phyloP scores from a whole-genome alignment of 805 yeast genomes.

The Starmerella bacillaris region DNA sequence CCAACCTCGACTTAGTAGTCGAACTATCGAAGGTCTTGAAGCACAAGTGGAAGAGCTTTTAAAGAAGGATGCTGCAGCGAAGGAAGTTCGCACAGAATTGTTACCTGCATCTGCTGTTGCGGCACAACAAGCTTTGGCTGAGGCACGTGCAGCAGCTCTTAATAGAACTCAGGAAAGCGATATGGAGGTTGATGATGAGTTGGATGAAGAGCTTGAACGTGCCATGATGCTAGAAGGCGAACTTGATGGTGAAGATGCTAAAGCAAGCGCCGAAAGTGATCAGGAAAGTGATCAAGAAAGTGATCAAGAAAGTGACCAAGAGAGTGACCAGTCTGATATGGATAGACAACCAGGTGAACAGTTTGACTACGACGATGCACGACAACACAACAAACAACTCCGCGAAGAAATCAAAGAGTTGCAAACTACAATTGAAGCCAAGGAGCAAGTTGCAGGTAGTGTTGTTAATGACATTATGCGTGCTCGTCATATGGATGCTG shows the following conservation, averaged over 20 bases:
- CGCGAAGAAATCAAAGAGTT: slow-evolving; percentile 75
- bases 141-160: slow-evolving; percentile 21
- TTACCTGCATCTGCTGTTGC: slow-evolving; percentile 29
- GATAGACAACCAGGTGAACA: slow-evolving; percentile 35
- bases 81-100: slow-evolving; percentile 58
- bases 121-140: slow-evolving; percentile 20
- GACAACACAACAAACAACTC: slow-evolving; percentile 52
- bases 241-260: slow-evolving; percentile 18
- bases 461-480: slow-evolving; percentile 66
- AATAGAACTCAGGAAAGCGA: slow-evolving; percentile 25
- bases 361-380: slow-evolving; percentile 31
- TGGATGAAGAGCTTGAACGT: slow-evolving; percentile 19
- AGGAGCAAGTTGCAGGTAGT: slow-evolving; percentile 53
- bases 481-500: slow-evolving; percentile 68
- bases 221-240: slow-evolving; percentile 22
- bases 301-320: slow-evolving; percentile 33
- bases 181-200: slow-evolving; percentile 22
- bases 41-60: slow-evolving; percentile 60
- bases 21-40: slow-evolving; percentile 62
- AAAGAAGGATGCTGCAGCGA: slow-evolving; percentile 64
- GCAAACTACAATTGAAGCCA: slow-evolving; percentile 56
- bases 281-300: slow-evolving; percentile 41
- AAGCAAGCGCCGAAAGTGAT: slow-evolving; percentile 27
- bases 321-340: slow-evolving; percentile 38
- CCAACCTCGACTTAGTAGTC: slow-evolving; percentile 48